Conservation (phyloP, 2,329 filamentous ascomycete species). For the Colletotrichum horii region DNA sequence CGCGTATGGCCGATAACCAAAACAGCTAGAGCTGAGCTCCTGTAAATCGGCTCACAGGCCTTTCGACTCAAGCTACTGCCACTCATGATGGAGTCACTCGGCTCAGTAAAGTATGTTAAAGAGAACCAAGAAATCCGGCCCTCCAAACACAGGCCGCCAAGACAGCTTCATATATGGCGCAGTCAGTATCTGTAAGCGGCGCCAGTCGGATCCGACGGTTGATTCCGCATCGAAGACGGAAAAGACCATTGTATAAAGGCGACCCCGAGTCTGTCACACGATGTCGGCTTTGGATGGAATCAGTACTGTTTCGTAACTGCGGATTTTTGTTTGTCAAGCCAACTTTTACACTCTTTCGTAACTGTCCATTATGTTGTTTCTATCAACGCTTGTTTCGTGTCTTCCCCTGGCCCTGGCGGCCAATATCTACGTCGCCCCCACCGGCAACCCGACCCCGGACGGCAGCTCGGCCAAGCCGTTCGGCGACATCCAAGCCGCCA, state of each 20-base stretch:
- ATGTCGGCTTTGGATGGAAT: rapidly evolving
- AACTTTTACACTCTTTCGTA: constrained; percentile 10
- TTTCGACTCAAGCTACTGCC: neutral
- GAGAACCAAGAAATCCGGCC: neutral
- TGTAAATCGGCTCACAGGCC: neutral
- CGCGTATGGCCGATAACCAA: neutral
- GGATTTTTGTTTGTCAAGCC: neutral
- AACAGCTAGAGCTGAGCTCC: neutral
- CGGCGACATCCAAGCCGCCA: constrained; percentile 50
- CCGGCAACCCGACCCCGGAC: constrained; percentile 38
- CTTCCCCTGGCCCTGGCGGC: constrained; percentile 26
- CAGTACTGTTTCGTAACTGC: neutral
- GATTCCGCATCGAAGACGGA: neutral
- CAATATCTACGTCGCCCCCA: constrained; percentile 51
- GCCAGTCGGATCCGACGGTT: neutral
- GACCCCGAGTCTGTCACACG: neutral
- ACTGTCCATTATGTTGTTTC: neutral
- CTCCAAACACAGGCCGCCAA: neutral
- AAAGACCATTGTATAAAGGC: neutral
- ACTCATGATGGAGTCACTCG: neutral
- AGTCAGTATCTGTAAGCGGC: neutral
- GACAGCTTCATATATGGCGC: neutral
- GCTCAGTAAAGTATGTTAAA: constrained; percentile 1
- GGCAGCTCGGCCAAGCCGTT: constrained; percentile 45
- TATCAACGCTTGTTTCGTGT: neutral